Evolutionary conservation across 306 rosid genomes (phyloP).

Genomic region (Trifolium repens): DNA sequence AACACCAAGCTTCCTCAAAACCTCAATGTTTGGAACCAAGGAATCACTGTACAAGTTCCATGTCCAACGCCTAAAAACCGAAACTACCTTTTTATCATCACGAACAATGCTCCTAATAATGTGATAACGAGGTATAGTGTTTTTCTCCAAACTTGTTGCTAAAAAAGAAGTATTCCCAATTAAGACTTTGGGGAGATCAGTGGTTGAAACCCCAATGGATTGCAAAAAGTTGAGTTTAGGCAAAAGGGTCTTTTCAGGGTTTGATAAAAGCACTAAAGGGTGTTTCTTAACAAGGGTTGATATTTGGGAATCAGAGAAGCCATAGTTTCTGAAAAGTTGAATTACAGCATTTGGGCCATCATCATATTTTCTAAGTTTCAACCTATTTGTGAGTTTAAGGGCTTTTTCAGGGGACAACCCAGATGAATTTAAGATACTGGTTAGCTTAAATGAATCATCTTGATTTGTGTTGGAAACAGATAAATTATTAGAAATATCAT

Average conservation of each 20-base stretch:
- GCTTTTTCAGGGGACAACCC: no score
- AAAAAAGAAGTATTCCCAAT: background rate
- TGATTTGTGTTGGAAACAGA: no score
- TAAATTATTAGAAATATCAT: no score
- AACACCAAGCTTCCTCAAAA: background rate
- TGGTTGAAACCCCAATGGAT: background rate
- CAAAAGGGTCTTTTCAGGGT: background rate
- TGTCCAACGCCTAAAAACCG: background rate
- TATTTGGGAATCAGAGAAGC: background rate
- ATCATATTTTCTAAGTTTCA: background rate
- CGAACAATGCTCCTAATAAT: background rate
- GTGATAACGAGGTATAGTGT: background rate
- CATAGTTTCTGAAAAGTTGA: conserved; percentile 22
- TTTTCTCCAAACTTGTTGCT: background rate
- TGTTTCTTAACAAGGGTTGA: background rate
- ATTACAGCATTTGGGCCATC: background rate
- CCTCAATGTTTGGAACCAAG: background rate
- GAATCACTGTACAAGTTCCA: background rate
- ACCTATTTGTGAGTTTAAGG: background rate
- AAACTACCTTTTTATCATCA: background rate
- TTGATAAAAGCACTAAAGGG: background rate
- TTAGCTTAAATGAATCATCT: no score
- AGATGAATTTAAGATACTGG: no score
- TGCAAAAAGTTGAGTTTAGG: background rate
- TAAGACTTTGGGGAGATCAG: background rate